Evolutionary conservation across 164 flowering plant species (phyloP), one percentile per base, ranked within the genome.

Genomic region (Magnolia kwangsiensis): DNA sequence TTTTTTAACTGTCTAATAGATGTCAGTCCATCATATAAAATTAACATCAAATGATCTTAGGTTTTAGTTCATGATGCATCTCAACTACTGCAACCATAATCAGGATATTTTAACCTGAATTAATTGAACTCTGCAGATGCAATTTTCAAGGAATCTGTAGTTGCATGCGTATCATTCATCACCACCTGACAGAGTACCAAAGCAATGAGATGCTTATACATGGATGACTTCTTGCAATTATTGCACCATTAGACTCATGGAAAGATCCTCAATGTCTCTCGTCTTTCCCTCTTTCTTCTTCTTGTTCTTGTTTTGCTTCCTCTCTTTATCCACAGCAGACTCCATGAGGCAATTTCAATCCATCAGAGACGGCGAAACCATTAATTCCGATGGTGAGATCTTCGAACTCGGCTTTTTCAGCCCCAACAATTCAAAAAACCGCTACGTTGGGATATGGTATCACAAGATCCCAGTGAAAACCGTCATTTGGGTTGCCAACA

Each of bases 391-490:
- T 4, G 65, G 65, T 1, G 49, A 27, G 4, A 23, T 20, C 21
- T 72, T 72, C 45, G 8, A 24, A 4, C 51, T 72, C 4, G 74
- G 74, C n/a, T 72, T 72, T 37, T 72, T 72, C 74, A 58, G 74
- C 74, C 63, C 66, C 37, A 7, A 6, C 10, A 61, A 29, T 58
- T 72, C 74, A 2, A 14, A 14, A 2, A 16, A 31, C 10, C 64
- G 66, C 64, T 72, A 55, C 61, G n/a, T 72, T 1, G 74, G 74
- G 7, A 58, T 72, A 72, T 72, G 74, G 74, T 69, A 69, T 49
- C n/a, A 69, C 51, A 71, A 51, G 18, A 21, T 71, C 31, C 24
- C 61, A 10, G 37, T n/a, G 16, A 14, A 55, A 59, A 76, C 78
- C 3, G 29, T 55, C 27, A 68, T 69, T 21, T 58, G 78, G 73